Evolutionary conservation across 2,329 filamentous ascomycete genomes (phyloP), one percentile per base, ranked within the genome.

Genomic region (Penicillium carneum): DNA sequence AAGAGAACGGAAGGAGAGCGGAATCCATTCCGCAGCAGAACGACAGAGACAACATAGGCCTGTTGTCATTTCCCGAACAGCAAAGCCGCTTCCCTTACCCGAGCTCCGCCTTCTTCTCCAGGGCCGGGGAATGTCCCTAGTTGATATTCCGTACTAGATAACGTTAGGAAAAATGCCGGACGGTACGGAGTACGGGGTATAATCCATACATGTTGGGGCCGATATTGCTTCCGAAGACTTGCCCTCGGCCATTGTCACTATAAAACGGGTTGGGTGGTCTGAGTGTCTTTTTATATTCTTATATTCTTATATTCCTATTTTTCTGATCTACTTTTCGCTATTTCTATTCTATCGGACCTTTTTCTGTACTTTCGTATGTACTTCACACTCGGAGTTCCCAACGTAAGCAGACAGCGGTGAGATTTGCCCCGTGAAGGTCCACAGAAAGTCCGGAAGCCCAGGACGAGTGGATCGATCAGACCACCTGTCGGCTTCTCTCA

Each of bases 381-480:
- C 51, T 45, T 31, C 29, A 3, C 4, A 7, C 20, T 23, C 26
- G 41, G 41, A 47, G 41, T 55, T 45, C 5, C 16, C 31, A 36
- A 52, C 38, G 23, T 46, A 38, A 48, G 16, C 26, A 46, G 31
- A 59, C 42, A 47, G 56, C 49, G 56, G 56, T 59, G 56, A 59
- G 33, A 52, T 47, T 54, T 36, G 41, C 51, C 31, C 31, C 31
- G 41, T 43, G 20, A 51, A 52, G 56, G 45, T 58, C 56, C 48
- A 58, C 56, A 45, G 16, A 33, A 23, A 49, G 23, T 33, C 23
- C 48, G 39, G 55, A 33, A 20, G 16, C 29, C 47, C 16, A 57
- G 38, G 29, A 45, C 23, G 8, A 41, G 56, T 57, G 39, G 54
- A 62, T 58, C 56, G 54, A 62, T 58, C 56, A 58, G 56, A 47